These are phyloP conservation scores for Citeromyces siamensis DNA, from an alignment of 1,139 yeast genomes.

Conservation along the genomic window DNA sequence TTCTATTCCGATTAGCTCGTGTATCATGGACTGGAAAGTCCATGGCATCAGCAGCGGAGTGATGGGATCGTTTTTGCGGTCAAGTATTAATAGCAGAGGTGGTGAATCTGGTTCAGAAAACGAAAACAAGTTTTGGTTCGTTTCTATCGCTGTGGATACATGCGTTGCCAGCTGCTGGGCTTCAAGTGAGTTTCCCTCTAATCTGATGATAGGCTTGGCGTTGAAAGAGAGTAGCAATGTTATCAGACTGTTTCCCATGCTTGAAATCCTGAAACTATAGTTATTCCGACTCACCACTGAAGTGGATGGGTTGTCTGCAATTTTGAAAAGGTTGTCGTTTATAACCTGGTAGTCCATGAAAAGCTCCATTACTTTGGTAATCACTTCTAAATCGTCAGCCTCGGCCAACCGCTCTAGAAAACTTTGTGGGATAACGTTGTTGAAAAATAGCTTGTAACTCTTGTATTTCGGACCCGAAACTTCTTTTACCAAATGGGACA, in stretches of 20 bases:
- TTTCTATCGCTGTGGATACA: conserved; percentile 32
- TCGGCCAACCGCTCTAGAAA: conserved; percentile 83
- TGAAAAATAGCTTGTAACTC: conserved; percentile 64
- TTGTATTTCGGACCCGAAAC: conserved; percentile 69
- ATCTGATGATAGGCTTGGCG: conserved; percentile 66
- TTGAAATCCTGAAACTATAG: conserved; percentile 33
- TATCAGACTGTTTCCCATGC: conserved; percentile 34
- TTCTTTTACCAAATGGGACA: conserved; percentile 51
- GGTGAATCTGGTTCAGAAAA: conserved; percentile 51
- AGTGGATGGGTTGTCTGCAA: conserved; percentile 16
- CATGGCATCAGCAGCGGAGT: conserved; percentile 91
- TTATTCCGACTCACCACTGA: conserved; percentile 27
- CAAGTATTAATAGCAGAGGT: conserved; percentile 68
- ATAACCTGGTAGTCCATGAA: conserved; percentile 75
- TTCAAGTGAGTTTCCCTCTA: conserved; percentile 45
- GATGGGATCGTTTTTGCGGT: conserved; percentile 80
- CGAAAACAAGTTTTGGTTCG: conserved; percentile 48
- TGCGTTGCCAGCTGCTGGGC: neutral
- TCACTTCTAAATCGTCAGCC: conserved; percentile 76
- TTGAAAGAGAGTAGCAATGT: conserved; percentile 67
- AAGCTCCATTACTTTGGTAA: conserved; percentile 63
- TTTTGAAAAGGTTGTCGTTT: conserved; percentile 53
- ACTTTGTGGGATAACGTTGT: conserved; percentile 59
- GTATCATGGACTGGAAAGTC: conserved; percentile 98
- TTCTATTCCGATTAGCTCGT: conserved; percentile 72